phyloP scores from a whole-genome alignment of 2,329 filamentous ascomycete genomes.

The Aspergillus unguis region DNA sequence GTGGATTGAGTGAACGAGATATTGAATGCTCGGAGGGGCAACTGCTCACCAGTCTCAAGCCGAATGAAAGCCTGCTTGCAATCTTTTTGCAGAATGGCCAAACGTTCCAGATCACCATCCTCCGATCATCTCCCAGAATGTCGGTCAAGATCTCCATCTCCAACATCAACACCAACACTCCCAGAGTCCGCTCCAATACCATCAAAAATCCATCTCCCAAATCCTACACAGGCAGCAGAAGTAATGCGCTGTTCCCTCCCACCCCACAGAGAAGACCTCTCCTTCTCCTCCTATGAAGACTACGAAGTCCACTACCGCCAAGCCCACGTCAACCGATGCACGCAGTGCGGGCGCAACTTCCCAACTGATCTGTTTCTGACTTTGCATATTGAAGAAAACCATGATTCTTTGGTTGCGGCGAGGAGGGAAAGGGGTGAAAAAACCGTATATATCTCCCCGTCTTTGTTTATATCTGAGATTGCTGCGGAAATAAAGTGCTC shows the following conservation, averaged over 20 bases:
- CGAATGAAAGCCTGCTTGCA: background rate
- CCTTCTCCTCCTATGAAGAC: slow-evolving; percentile 71
- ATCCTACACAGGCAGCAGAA: slow-evolving; percentile 26
- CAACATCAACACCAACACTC: slow-evolving; percentile 18
- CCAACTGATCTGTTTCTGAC: slow-evolving; percentile 76
- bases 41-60: background rate
- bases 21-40: background rate
- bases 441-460: slow-evolving; percentile 57
- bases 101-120: slow-evolving; percentile 52
- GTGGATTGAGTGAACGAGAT: no score
- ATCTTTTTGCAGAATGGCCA: slow-evolving; percentile 49
- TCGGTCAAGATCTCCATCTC: slow-evolving; percentile 27
- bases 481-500: background rate
- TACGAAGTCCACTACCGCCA: slow-evolving; percentile 86
- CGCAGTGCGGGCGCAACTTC: slow-evolving; percentile 81
- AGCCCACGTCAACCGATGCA: slow-evolving; percentile 77
- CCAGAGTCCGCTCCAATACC: slow-evolving; percentile 18
- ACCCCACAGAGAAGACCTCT: slow-evolving; percentile 67
- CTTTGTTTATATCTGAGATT: background rate
- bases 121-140: slow-evolving; percentile 28
- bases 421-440: slow-evolving; percentile 77
- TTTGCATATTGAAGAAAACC: slow-evolving; percentile 86
- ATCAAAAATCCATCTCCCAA: slow-evolving; percentile 61
- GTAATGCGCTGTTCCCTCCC: slow-evolving; percentile 79
- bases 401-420: slow-evolving; percentile 74